These are phyloP conservation scores for Wallacemonas sp. DNA, from an alignment of 208 protist species.

Conservation along the genomic window DNA sequence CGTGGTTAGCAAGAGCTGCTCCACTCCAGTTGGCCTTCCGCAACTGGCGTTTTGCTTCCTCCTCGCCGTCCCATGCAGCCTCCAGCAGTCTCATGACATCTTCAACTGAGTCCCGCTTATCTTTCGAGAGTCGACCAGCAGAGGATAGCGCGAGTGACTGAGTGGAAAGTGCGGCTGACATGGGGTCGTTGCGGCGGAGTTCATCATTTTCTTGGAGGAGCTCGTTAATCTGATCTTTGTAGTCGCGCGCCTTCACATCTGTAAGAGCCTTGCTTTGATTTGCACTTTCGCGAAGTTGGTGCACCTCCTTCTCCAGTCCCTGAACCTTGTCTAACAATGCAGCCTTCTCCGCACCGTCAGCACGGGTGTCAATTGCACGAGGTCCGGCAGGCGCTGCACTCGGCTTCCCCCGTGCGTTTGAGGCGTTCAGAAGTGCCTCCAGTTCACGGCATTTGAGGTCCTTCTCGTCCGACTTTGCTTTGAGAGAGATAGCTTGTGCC, in stretches of 20 bases:
- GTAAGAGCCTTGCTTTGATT: conserved; percentile 37
- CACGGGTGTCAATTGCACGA: background rate
- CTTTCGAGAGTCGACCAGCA: conserved; percentile 49
- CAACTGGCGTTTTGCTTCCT: conserved; percentile 38
- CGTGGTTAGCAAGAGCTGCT: conserved; percentile 33
- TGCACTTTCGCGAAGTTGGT: conserved; percentile 19
- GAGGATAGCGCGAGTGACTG: conserved; percentile 12
- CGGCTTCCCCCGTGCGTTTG: background rate
- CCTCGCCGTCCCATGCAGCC: conserved; percentile 59
- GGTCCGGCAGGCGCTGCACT: background rate
- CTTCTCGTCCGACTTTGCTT: conserved; percentile 9
- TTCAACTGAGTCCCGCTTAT: conserved; percentile 74
- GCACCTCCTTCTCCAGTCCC: conserved; percentile 34
- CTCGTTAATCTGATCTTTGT: conserved; percentile 49
- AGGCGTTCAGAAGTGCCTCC: conserved; percentile 5
- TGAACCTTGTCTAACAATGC: conserved; percentile 13
- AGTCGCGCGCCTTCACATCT: conserved; percentile 11
- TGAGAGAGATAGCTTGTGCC: background rate
- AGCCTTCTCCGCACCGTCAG: background rate
- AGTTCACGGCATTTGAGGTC: conserved; percentile 10
- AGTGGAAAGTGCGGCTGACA: background rate
- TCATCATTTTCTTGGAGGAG: conserved; percentile 46
- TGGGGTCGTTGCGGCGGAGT: conserved; percentile 14
- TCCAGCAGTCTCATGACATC: conserved; percentile 79
- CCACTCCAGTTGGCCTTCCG: conserved; percentile 27